Base-by-base conservation (phyloP, 208 protist species). In the Wallacemonas sp. region DNA sequence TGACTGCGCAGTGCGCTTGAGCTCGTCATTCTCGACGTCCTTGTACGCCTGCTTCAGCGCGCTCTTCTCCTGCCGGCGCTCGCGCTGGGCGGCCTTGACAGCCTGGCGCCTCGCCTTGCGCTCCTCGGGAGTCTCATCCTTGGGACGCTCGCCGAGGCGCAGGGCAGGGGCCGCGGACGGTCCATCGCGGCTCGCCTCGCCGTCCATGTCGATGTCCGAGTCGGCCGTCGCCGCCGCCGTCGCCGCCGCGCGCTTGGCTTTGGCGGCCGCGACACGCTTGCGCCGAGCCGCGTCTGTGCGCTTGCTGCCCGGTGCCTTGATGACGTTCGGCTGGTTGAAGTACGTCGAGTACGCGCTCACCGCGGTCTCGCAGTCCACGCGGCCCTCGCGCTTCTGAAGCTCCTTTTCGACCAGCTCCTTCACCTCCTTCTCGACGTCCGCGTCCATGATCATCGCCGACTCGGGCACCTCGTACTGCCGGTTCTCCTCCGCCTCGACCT, bases 271-370 rank as follows among this genome's bases (percentile, higher is more conserved):
- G 55, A 18, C 61, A 67, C 16, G 42, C 61, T 61, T 50, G 49
- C 31, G 64, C 45, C 33, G 50, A 16, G 41, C 55, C 57, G 65
- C 70, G 55, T 65, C 73, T 20, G 38, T 61, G 73, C 38, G 42
- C 39, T 66, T 59, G 20, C 7, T 54, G 7, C 61, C 61, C 0
- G 84, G 74, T 1, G 88, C 75, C n/a, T 74, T 57, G 68, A 97
- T 93, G 2, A 95, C 76, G 61, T 93, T 93, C 12, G 92, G 92
- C 59, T 97, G 92, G 66, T 97, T 95, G 76, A 86, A 91, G 66
- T 93, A 91, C 10, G 82, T 94, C 0, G 85, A 92, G 65, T 85
- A 86, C 11, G 80, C 67, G 48, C 80, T 92, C 16, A 95, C 72
- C 18, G 76, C 89, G 0, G 85, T 97, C 64, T 97, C 92, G 67